Evolutionary conservation across 2,329 filamentous ascomycete genomes (phyloP), one percentile per base, ranked within the genome.

Genomic region (Mycosphaerella sp.): DNA sequence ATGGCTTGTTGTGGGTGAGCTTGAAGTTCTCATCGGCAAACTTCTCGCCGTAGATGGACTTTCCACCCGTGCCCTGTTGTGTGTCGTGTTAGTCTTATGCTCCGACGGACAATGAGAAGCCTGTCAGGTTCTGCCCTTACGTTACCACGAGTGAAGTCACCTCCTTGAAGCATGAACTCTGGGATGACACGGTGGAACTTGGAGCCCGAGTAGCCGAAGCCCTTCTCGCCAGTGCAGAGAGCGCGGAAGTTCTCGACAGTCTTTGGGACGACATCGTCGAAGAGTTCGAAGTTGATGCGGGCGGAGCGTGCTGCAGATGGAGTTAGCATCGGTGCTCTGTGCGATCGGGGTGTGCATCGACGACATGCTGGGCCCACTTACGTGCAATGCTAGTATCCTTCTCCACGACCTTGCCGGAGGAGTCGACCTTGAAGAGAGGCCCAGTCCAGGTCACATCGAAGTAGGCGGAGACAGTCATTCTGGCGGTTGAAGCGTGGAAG

Each of bases 91-190:
- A 50, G 13, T 17, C 7, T 32, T 25, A 30, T 17, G 17, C 30
- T 49, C 10, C 6, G 12, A 16, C 8, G 13, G 28, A 25, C 21
- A 28, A 13, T 4, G 14, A 2, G 28, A 12, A 12, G 30, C 10
- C 10, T 34, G 30, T 34, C 10, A 34, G 10, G 30, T 34, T 34
- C 8, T 45, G 17, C 32, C 54, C 87, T 72, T 79, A 95, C 89
- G 70, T 97, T 91, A 68, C 89, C 90, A 56, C 82, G 84, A 50
- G 91, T 98, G 71, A 98, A 98, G 73, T 97, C 93, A 73, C 93
- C 91, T 68, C 93, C 90, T 76, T 96, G 87, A 66, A 96, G 91
- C 91, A 98, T 97, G 74, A 98, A 98, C 65, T 89, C 82, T 77
- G 95, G 95, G 75, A 98, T 98, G 60, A 98, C 87, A 53, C 91